Conservation (phyloP, 306 rosid species). For the Vicia faba region DNA sequence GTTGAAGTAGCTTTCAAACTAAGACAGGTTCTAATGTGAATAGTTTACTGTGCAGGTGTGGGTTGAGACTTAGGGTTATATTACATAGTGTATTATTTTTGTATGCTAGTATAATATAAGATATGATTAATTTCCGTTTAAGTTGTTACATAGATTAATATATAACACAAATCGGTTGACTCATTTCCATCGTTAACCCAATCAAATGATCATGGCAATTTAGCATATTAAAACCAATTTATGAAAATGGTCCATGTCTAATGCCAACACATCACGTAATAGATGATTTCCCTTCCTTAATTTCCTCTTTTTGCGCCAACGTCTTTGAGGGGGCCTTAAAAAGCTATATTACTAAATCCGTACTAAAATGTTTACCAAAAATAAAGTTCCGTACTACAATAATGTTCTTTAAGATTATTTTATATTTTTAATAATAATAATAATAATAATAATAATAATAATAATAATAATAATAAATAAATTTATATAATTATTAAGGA, state of each 20-base stretch:
- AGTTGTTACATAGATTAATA: conserved; percentile 1
- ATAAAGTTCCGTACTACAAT: too few relatives aligned
- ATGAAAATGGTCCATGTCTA: conserved; percentile 42
- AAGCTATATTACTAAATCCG: neutral
- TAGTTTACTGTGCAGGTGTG: conserved; percentile 27
- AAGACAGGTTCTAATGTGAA: conserved; percentile 31
- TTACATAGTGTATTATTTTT: neutral
- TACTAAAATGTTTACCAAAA: neutral
- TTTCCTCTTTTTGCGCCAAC: conserved; percentile 29
- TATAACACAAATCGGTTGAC: conserved; percentile 46
- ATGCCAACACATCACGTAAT: conserved; percentile 48
- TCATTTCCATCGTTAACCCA: conserved; percentile 25
- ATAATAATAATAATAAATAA: too few relatives aligned
- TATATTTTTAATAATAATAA: too few relatives aligned
- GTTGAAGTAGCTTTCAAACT: conserved; percentile 51
- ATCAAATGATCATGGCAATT: conserved; percentile 36
- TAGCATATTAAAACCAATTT: conserved; percentile 20
- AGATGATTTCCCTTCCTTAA: conserved; percentile 33
- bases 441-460: too few relatives aligned
- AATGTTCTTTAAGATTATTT: neutral
- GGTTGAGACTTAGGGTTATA: conserved; percentile 7
- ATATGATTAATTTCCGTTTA: neutral
- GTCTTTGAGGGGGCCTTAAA: conserved; percentile 13
- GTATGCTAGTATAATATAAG: too few relatives aligned
- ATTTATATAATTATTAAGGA: too few relatives aligned